These are phyloP conservation scores for Talaromyces sp. DNA, from an alignment of 2,329 filamentous ascomycete genomes.

Conservation along the genomic window DNA sequence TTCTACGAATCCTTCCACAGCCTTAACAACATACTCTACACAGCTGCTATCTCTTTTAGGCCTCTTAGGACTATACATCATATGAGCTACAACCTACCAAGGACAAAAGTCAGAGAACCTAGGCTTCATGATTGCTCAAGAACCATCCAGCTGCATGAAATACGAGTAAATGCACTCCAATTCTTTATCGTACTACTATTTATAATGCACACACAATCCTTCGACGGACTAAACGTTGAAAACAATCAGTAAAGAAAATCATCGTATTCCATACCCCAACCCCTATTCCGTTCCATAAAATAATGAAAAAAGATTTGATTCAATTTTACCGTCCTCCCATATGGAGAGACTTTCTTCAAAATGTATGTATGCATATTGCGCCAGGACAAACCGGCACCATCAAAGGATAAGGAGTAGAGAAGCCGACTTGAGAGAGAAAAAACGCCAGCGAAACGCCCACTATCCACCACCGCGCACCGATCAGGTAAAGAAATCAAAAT, in stretches of 20 bases:
- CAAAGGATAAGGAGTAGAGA: neutral
- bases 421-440: conserved; percentile 10
- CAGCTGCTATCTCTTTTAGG: too few species aligned
- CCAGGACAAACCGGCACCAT: neutral
- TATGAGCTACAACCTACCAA: too few species aligned
- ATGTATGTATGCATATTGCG: neutral
- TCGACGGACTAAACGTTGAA: neutral
- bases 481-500: neutral
- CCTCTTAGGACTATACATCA: too few species aligned
- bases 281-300: neutral
- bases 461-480: neutral
- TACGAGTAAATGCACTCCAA: neutral
- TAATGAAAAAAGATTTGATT: neutral
- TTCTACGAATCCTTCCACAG: too few species aligned
- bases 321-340: conserved; percentile 5
- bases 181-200: neutral
- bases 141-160: too few species aligned
- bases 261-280: neutral
- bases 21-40: too few species aligned
- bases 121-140: too few species aligned
- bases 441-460: conserved; percentile 3
- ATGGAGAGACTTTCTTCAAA: conserved; percentile 3
- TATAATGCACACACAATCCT: neutral
- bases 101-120: too few species aligned
- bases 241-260: neutral